Evolutionary conservation across 2,329 filamentous ascomycete species (phyloP), one percentile per base, ranked within the genome.

Genomic region (Trichoderma koningiopsis): DNA sequence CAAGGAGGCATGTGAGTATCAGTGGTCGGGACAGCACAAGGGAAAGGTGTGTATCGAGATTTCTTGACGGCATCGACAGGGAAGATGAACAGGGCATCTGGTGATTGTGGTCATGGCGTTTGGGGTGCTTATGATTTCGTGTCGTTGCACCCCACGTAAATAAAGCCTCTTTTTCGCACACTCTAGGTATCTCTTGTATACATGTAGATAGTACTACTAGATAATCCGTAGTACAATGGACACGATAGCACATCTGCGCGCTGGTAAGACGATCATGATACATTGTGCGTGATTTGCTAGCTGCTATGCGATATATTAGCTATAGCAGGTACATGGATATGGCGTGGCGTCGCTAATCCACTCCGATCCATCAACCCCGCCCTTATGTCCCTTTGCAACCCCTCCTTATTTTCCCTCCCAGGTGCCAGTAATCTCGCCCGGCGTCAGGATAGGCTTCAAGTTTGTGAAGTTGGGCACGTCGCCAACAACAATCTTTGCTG

Each of bases 391-490:
- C 14, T 65, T 27, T 29, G 14, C 29, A 16, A 56, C 64, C 64
- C 63, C 47, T 63, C 64, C 33, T 43, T 52, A 67, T 31, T 67
- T 53, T 10, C 19, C 22, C 40, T 67, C 29, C 64, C 64, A 67
- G 37, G 22, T 29, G 40, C 40, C 29, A 31, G 31, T 43, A 5
- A 67, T 49, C 11, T 31, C 13, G 11, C 55, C 27, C 10, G 64
- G n/a, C 8, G 52, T 6, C 55, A 67, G 19, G n/a, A 29, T 37
- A 4, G 64, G 55, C 55, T 59, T 67, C 53, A 67, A 5, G 55
- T 67, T 67, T 5, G 64, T 67, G 24, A 67, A 67, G 29, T 67
- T 67, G 31, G 22, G 22, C 4, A 67, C 64, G n/a, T 67, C 64
- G 22, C 7, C 29, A 27, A 59, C 10, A 10, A 67, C 55, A 22